Base-by-base conservation (phyloP, 2,329 filamentous ascomycete species). In the Fonsecaea nubica region DNA sequence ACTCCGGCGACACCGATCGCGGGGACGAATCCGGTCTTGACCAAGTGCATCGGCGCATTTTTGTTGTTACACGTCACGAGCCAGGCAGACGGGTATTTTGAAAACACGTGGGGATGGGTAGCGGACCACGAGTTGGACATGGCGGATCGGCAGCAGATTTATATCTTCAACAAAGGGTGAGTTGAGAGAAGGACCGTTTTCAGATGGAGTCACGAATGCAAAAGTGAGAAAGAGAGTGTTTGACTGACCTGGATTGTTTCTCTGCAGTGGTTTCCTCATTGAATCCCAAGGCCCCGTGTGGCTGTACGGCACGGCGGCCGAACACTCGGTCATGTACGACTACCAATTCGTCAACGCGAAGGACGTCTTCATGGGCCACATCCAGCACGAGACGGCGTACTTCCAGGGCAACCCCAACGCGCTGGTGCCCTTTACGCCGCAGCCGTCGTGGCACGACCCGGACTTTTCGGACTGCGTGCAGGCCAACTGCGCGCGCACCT, bases 351-450 rank as follows among this genome's bases (percentile, higher is more conserved):
- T 81, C 71, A 80, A 82, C 58, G 87, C 89, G 4, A 80, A 82
- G 54, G 84, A 91, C 72, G 77, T 90, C 62, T 89, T 85, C 75
- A 84, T 87, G 73, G 87, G 87, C 18, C 83, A 87, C 72, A 85
- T 88, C 56, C 89, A 92, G 75, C 88, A 89, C 58, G 89, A 92
- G 76, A 88, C 89, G 4, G 86, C 89, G 0, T 92, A 92, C 78
- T 91, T 86, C 77, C 89, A 92, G 76, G 86, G 88, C 30, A 86
- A 85, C 73, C 89, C 89, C 0, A 79, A 78, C 54, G 86, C 89
- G 0, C 81, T 83, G 0, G 78, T 79, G 7, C 89, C 87, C 0
- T 91, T 90, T 77, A 77, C 74, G 1, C 72, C 78, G 0, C 78
- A 80, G 21, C 52, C 76, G 1, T 73, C 78, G 12, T 76, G 83